These are phyloP conservation scores for Sporobolomyces roseus DNA, from an alignment of 768 basidiomycete species.

Conservation along the genomic window DNA sequence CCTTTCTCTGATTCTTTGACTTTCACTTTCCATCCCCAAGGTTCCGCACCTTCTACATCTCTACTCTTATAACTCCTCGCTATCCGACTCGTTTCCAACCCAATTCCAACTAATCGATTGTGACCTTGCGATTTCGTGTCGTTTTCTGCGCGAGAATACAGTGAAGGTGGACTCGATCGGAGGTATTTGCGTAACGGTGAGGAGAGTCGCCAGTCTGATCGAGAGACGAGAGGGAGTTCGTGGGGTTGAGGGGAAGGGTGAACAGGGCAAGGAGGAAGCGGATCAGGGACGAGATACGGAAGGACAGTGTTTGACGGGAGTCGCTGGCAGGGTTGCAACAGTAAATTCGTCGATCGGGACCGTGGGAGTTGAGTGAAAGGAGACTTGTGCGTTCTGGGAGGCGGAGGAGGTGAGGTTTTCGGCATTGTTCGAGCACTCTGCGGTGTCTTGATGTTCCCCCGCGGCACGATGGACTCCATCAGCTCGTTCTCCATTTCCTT, in stretches of 20 bases:
- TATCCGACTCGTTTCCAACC: slow-evolving; percentile 13
- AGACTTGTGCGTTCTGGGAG: not conserved
- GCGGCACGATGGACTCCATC: no score
- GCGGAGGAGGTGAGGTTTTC: not conserved
- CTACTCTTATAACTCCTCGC: not conserved
- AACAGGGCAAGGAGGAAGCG: not conserved
- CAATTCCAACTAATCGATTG: slow-evolving; percentile 30
- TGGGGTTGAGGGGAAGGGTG: slow-evolving; percentile 22
- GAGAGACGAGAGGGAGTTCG: slow-evolving; percentile 23
- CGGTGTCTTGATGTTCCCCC: no score
- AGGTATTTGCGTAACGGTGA: slow-evolving; percentile 24
- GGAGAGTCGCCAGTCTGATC: slow-evolving; percentile 39
- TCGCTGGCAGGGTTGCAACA: not conserved
- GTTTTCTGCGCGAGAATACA: slow-evolving; percentile 4
- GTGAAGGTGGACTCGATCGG: slow-evolving; percentile 13
- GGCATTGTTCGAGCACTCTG: no score
- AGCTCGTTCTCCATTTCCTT: no score
- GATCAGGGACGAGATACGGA: slow-evolving; percentile 11
- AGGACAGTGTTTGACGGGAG: not conserved
- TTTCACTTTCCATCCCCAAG: slow-evolving; percentile 38
- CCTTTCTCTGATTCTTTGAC: slow-evolving; percentile 25
- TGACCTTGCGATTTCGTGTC: slow-evolving; percentile 13
- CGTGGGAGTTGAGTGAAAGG: not conserved
- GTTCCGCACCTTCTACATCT: slow-evolving; percentile 12
- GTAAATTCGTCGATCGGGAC: not conserved